These are phyloP conservation scores for Fusarium denticulatum DNA, from an alignment of 2,329 filamentous ascomycete genomes.

Conservation along the genomic window DNA sequence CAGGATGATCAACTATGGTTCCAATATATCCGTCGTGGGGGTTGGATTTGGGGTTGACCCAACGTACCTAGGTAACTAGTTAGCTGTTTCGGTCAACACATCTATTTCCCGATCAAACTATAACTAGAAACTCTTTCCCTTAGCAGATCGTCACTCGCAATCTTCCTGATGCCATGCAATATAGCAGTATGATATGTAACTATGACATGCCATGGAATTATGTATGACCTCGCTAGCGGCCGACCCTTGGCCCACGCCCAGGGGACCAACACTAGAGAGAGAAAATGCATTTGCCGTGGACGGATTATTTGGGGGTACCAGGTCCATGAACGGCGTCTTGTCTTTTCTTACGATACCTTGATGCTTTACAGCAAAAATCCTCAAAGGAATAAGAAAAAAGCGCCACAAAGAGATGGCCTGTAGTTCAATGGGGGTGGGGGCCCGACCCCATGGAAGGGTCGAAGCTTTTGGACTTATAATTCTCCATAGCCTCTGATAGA, in stretches of 20 bases:
- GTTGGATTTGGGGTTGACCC: constrained; percentile 26
- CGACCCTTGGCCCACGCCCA: constrained; percentile 21
- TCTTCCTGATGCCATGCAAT: neutral
- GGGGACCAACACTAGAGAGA: constrained; percentile 3
- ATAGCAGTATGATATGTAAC: neutral
- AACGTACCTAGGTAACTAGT: neutral
- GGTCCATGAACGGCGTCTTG: constrained; percentile 20
- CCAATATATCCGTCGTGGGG: constrained; percentile 27
- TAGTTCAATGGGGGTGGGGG: constrained; percentile 29
- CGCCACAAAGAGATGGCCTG: constrained; percentile 14
- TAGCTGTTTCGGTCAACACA: constrained; percentile 14
- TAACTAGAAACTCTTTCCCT: neutral
- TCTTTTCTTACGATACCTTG: constrained; percentile 8
- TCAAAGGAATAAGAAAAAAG: neutral
- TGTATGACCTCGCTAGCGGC: constrained; percentile 4
- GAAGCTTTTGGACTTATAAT: constrained; percentile 38
- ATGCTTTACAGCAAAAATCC: constrained; percentile 7
- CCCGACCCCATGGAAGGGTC: neutral
- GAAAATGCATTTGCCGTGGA: constrained; percentile 14
- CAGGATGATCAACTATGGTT: constrained; percentile 11
- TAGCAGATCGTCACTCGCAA: constrained; percentile 2
- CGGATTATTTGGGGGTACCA: constrained; percentile 34
- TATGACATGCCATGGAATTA: neutral
- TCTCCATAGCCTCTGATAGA: constrained; percentile 42
- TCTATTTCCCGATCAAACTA: constrained; percentile 16